Evolutionary conservation across 176 grass and related monocot species (phyloP), one percentile per base, ranked within the genome.

Genomic region (Carex parvula): DNA sequence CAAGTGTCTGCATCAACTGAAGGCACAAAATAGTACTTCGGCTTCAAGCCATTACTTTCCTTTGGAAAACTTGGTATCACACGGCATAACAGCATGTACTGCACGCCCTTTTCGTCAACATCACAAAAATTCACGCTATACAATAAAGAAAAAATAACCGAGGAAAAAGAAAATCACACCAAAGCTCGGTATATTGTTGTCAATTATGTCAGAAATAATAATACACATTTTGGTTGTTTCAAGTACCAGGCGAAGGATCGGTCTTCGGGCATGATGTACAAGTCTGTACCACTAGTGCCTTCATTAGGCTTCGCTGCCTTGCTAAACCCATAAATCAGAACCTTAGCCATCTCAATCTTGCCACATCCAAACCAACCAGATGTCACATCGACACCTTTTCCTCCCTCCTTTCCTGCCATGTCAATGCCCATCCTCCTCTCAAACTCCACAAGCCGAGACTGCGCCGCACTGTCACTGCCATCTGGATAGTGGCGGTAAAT

Each of bases 51-150:
- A 84, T 87, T 90, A 65, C 80, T 87, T 72, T 79, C 80, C 14
- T 79, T 85, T 77, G 94, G 94, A 90, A 90, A 88, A 83, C 88
- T 86, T 24, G 92, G 79, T 84, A 94, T 92, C 54, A 89, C 20
- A 22, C 83, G 87, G 87, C 94, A 97, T 65, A 97, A 55, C 78
- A 97, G 88, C 90, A 94, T 94, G 87, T 89, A 94, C 69, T 97
- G 92, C 81, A 94, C 80, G 37, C 90, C 92, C 90, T 97, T 97
- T 92, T 91, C 85, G 81, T 97, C 94, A 91, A 92, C 88, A 94
- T 94, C 94, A 85, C 92, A 94, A 86, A 88, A 88, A 88, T 91
- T 93, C 3, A 94, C 87, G 33, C 94, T 97, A 82, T 65, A 41
- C 7, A 79, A 76, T 1, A 84, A 72, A 87, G 16, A 79, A 58